Evolutionary conservation across 768 basidiomycete species (phyloP).

Genomic region (Dioszegia aurantiaca): DNA sequence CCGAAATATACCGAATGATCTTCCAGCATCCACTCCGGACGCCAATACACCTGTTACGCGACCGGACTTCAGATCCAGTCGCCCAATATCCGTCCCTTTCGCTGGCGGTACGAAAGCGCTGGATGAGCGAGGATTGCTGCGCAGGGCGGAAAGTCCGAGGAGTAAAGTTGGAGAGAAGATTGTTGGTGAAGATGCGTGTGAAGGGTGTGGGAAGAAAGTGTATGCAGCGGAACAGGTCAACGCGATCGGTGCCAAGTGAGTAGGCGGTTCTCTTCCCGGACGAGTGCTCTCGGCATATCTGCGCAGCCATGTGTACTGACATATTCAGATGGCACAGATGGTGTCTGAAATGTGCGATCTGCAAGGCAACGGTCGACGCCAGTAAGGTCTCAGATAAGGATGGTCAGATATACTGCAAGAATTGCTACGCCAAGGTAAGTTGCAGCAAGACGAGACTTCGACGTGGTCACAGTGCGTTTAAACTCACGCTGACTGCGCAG

Average conservation of each 20-base stretch:
- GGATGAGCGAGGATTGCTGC: conserved; percentile 44
- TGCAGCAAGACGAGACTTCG: neutral
- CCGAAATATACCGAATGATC: conserved; percentile 20
- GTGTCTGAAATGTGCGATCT: conserved; percentile 36
- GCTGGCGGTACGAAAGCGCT: conserved; percentile 39
- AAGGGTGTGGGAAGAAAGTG: conserved; percentile 44
- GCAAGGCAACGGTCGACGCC: conserved; percentile 43
- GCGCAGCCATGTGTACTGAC: no score
- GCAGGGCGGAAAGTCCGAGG: conserved; percentile 38
- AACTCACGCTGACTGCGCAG: conserved; percentile 17
- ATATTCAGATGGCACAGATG: conserved; percentile 37
- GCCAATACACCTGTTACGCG: conserved; percentile 30
- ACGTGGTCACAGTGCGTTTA: no score
- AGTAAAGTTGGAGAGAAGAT: conserved; percentile 42
- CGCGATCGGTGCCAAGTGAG: conserved; percentile 24
- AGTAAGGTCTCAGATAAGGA: conserved; percentile 46
- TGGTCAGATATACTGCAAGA: conserved; percentile 38
- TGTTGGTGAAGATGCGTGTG: conserved; percentile 36
- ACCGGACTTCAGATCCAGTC: conserved; percentile 31
- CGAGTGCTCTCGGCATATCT: no score
- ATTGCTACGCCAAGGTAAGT: conserved; percentile 47
- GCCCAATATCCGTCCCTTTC: conserved; percentile 36
- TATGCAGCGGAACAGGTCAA: conserved; percentile 45
- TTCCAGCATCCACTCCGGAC: conserved; percentile 21
- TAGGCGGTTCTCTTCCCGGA: no score